These are phyloP conservation scores for Casuarina cunninghamiana DNA, from an alignment of 306 rosid genomes.

Conservation along the genomic window DNA sequence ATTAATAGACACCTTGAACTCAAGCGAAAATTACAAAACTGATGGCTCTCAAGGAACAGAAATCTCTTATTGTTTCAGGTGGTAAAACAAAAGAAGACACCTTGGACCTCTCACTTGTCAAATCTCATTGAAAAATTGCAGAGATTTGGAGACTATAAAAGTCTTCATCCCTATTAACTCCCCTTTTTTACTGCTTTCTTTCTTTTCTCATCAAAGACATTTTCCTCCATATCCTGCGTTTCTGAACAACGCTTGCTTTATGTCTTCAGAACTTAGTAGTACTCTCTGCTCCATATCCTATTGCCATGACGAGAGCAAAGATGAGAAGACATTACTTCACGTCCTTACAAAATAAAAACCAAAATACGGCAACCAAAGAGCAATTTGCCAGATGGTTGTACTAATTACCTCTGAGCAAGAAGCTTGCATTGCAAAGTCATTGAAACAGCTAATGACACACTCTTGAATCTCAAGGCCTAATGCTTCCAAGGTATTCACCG, in stretches of 20 bases:
- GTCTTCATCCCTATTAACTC: conserved; percentile 15
- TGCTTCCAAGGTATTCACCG: conserved; percentile 77
- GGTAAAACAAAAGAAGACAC: not conserved
- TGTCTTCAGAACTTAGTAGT: conserved; percentile 52
- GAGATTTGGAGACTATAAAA: conserved; percentile 17
- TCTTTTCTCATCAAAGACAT: conserved; percentile 51
- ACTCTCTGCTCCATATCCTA: conserved; percentile 57
- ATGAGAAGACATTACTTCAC: not conserved
- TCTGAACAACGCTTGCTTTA: conserved; percentile 79
- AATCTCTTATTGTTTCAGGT: conserved; percentile 32
- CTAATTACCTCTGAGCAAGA: conserved; percentile 77
- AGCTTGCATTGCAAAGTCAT: conserved; percentile 94
- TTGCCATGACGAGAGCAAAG: conserved; percentile 22
- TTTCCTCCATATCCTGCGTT: conserved; percentile 97
- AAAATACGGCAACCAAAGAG: not conserved
- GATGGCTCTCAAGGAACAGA: conserved; percentile 21
- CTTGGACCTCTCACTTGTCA: conserved; percentile 15
- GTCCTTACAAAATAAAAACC: not conserved
- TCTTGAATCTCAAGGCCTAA: conserved; percentile 94
- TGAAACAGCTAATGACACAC: conserved; percentile 88
- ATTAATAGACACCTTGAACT: conserved; percentile 15
- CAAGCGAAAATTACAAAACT: conserved; percentile 20
- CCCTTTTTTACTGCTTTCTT: not conserved
- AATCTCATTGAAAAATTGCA: conserved; percentile 28
- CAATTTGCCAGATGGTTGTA: not conserved